Evolutionary conservation across 495 filamentous ascomycete genomes (phyloP), one percentile per base, ranked within the genome.

Genomic region (Xylaria grammica): DNA sequence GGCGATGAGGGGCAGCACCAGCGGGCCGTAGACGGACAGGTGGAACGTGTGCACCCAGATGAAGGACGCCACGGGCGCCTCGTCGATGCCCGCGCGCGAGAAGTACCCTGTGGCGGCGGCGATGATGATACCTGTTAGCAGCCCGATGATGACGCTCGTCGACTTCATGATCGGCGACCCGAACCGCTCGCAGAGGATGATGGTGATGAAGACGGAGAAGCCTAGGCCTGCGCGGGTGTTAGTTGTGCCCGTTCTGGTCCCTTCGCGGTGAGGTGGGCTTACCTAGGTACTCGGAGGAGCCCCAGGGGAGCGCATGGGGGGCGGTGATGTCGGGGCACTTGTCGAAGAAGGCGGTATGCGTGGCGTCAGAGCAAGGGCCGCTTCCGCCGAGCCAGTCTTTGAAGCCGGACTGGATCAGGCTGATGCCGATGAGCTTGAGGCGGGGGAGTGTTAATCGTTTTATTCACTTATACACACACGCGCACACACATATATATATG

Each of bases 41-140:
- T 86, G 87, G 82, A 97, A 97, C 0, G 91, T 97, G 48, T 91
- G 82, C 32, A 94, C 90, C 94, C 93, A 97, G 74, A 96, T 86
- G 77, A 97, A 97, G 30, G 89, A 92, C 0, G 78, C 91, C 1
- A 86, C 90, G 0, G 93, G 92, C 0, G 89, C 86, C 30, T 78
- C 74, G 65, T 90, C 83, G 72, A 97, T 94, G 44, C 84, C 83
- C 6, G 81, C 80, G 5, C 78, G 76, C 65, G 91, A 88, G 68
- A 97, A 97, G 79, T 97, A 97, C 30, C 91, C 91, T 53, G 85
- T 89, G 4, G 91, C 92, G 0, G 83, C 93, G 0, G 92, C 92
- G 46, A 97, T 90, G 73, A 97, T 94, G 72, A 92, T 96, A 26
- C 94, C 92, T 30, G 91, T 86, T 0, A 97, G 82, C 9, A 97